Conservation (phyloP, 306 rosid genomes). For the Pyrus pyrifolia region DNA sequence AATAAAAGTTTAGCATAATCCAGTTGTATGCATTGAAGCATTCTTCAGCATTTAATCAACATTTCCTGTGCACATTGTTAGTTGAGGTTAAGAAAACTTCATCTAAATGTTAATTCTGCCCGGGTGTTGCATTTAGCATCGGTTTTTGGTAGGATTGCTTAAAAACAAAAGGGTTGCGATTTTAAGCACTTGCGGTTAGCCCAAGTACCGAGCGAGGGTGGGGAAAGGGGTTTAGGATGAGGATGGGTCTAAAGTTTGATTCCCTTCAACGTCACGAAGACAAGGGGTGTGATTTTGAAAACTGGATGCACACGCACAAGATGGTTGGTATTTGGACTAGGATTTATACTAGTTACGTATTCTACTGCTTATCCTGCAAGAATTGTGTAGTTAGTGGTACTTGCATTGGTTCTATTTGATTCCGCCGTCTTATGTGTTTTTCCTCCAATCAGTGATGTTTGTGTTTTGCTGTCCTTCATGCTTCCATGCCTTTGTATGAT, state of each 20-base stretch:
- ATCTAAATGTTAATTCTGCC: not conserved
- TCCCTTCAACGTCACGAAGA: not conserved
- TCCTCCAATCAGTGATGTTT: not conserved
- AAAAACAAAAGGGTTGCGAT: not conserved
- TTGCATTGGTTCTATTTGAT: not conserved
- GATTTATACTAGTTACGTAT: not conserved
- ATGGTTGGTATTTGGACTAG: not conserved
- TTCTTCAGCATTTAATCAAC: not conserved
- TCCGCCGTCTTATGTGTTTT: not conserved
- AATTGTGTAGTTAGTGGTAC: not conserved
- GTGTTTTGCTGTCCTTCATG: not conserved
- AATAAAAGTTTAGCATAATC: not conserved
- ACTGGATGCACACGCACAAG: not conserved
- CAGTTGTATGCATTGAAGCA: not conserved
- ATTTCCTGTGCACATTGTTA: not conserved
- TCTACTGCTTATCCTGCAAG: not conserved
- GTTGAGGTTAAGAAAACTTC: not conserved
- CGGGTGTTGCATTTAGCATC: not conserved
- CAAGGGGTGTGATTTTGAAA: not conserved
- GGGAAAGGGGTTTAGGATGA: not conserved
- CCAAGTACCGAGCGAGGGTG: not conserved
- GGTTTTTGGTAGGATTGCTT: not conserved
- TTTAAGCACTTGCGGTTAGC: not conserved
- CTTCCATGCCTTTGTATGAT: not conserved
- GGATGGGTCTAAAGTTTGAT: not conserved